Percentiles rank a stretch among this genome's conserved stretches.
Conservation (phyloP, 116 monocot species). For the Phalaenopsis hybrid region DNA sequence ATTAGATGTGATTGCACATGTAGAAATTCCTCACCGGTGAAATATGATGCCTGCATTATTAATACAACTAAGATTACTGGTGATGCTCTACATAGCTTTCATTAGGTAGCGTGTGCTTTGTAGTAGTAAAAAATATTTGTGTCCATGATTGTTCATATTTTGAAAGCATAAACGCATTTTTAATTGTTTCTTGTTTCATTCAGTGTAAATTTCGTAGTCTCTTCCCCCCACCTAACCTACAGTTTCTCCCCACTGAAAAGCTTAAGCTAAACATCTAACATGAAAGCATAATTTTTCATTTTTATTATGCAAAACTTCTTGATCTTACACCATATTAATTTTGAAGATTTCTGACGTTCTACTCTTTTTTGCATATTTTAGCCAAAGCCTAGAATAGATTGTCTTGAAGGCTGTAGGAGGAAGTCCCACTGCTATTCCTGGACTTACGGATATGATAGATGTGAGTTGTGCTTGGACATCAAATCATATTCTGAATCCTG, state of each 20-base stretch:
- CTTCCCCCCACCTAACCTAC: too few species aligned
- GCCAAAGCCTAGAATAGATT: conserved; percentile 97
- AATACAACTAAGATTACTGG: too few species aligned
- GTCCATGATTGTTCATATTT: too few species aligned
- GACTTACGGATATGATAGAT: conserved; percentile 94
- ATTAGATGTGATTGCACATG: background rate
- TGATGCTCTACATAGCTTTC: too few species aligned
- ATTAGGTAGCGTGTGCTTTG: too few species aligned
- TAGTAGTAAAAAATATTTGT: too few species aligned
- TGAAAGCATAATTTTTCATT: too few species aligned
- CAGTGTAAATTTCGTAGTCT: too few species aligned
- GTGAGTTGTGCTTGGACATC: conserved; percentile 28
- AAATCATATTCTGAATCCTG: conserved; percentile 4
- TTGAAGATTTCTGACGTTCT: background rate
- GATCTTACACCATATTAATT: background rate
- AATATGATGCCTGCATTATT: too few species aligned
- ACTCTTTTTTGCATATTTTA: conserved; percentile 29
- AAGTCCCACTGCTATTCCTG: conserved; percentile 93
- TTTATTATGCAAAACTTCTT: background rate
- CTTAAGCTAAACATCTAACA: background rate
- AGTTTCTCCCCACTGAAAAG: background rate
- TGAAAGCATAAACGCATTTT: too few species aligned
- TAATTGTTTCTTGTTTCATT: too few species aligned
- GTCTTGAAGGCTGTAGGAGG: conserved; percentile 91
- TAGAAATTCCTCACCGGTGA: background rate